Evolutionary conservation across 2,329 filamentous ascomycete species (phyloP).

Genomic region (Fonsecaea multimorphosa): DNA sequence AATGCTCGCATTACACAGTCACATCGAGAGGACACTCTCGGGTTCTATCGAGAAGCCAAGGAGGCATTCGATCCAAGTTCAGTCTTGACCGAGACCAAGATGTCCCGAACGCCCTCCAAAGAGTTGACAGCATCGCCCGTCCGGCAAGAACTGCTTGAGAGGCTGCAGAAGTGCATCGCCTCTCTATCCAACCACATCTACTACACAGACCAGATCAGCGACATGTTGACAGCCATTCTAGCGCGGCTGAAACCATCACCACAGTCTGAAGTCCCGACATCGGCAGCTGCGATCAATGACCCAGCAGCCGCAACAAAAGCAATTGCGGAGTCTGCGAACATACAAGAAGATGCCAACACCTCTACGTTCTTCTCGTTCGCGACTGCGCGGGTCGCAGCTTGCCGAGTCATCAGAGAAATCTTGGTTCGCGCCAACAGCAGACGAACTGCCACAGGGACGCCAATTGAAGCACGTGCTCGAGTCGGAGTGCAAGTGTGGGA

Average conservation of each 20-base stretch:
- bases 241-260: constrained; percentile 73
- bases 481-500: constrained; percentile 89
- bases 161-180: constrained; percentile 83
- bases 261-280: constrained; percentile 51
- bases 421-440: constrained; percentile 78
- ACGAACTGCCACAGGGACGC: constrained; percentile 63
- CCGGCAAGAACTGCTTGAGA: constrained; percentile 68
- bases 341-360: constrained; percentile 60
- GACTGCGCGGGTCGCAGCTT: constrained; percentile 67
- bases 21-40: constrained; percentile 45
- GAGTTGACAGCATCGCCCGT: constrained; percentile 57
- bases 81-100: constrained; percentile 24
- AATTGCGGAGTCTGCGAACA: constrained; percentile 54
- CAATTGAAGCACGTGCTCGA: constrained; percentile 71
- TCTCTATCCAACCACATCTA: constrained; percentile 93
- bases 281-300: constrained; percentile 58
- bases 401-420: constrained; percentile 81
- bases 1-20: constrained; percentile 46
- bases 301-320: constrained; percentile 56
- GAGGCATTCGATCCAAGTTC: constrained; percentile 37
- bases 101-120: constrained; percentile 29
- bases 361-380: constrained; percentile 69
- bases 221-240: constrained; percentile 87
- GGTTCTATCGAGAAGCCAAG: constrained; percentile 40
- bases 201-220: constrained; percentile 92